Base-by-base conservation (phyloP, 345 rosid species). In the Populus deltoides region DNA sequence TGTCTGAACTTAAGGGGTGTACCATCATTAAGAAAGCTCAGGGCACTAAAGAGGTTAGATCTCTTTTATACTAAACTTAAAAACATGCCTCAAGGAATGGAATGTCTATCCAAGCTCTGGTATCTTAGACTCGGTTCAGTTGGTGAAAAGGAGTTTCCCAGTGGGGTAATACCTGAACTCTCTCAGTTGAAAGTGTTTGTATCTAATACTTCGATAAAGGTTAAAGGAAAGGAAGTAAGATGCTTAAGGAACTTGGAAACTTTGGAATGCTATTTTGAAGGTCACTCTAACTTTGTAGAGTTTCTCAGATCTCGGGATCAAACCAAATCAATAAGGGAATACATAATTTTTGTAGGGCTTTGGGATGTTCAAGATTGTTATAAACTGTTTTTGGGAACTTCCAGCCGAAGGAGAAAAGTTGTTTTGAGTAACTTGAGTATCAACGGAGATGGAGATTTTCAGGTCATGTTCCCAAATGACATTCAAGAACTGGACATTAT, bases 21-120 rank as follows among this genome's bases (percentile, higher is more conserved):
- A 12, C 86, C 86, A 6, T 84, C 77, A 4, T 66, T 80, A 1
- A 72, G 59, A 16, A 77, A 74, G 27, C 57, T 80, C 38, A 7
- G 18, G n/a, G 13, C n/a, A 39, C 25, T 84, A 41, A 71, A 51
- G 73, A 68, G 25, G 70, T 31, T 84, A 33, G 80, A 84, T 53
- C 80, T 81, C 7, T 0, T 1, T 1, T 1, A 2, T 0, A 31
- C 18, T 4, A 35, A 24, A 3, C 66, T 81, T n/a, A 43, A 20
- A 7, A 35, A 71, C 36, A 20, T 75, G 2, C 84, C 84, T 6
- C n/a, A 66, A 13, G 84, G 84, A 3, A 6, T 81, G 78, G 82
- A 71, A 24, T 49, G 33, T 31, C 4, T 31, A 31, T 31, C 33
- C 33, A 31, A 31, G 4, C 33, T 31, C 4, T 3, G 33, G 33